Percentiles rank a stretch among this genome's conserved stretches.
Evolutionary conservation across 2,329 filamentous ascomycete genomes (phyloP).

Genomic region (Aspergillus melleus): DNA sequence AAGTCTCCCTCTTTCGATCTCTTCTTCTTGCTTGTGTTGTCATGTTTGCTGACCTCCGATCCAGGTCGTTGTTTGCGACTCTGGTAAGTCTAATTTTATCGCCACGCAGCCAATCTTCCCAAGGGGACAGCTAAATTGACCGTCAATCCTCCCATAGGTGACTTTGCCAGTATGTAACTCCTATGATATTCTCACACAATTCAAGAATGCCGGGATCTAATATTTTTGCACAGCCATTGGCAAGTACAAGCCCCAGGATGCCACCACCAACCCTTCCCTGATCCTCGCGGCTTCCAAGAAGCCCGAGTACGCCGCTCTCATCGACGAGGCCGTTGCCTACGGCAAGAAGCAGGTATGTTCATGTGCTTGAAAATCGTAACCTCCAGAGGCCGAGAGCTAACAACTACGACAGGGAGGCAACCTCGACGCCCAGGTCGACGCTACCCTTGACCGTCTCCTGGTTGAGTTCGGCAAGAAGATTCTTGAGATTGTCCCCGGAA

Average conservation of each 20-base stretch:
- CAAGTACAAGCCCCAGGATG: slow-evolving; percentile 99
- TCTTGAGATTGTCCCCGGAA: slow-evolving; percentile 92
- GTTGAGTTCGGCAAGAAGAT: slow-evolving; percentile 99
- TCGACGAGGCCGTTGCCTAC: slow-evolving; percentile 79
- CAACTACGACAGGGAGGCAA: slow-evolving; percentile 49
- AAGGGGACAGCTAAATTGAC: slow-evolving; percentile 31
- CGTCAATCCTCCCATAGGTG: slow-evolving; percentile 51
- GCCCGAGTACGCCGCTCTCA: slow-evolving; percentile 88
- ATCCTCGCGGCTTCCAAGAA: slow-evolving; percentile 99
- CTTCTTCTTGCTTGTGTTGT: not conserved
- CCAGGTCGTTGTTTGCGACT: slow-evolving; percentile 94
- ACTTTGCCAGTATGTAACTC: slow-evolving; percentile 70
- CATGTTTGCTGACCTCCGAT: slow-evolving; percentile 15
- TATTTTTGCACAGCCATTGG: slow-evolving; percentile 68
- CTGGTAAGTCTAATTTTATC: slow-evolving; percentile 63
- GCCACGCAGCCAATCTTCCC: not conserved
- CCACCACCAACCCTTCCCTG: slow-evolving; percentile 98
- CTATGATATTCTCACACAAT: slow-evolving; percentile 9
- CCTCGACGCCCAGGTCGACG: slow-evolving; percentile 81
- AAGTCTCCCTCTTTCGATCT: slow-evolving; percentile 47
- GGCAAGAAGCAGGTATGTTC: slow-evolving; percentile 69
- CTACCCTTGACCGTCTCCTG: slow-evolving; percentile 86
- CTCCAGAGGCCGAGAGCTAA: slow-evolving; percentile 1
- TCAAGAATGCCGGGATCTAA: not conserved
- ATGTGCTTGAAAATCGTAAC: slow-evolving; percentile 28